Percentiles rank a stretch among this genome's conserved stretches.
phyloP scores from a whole-genome alignment of 73 alveolate genomes.

The Paramecium primaurelia region DNA sequence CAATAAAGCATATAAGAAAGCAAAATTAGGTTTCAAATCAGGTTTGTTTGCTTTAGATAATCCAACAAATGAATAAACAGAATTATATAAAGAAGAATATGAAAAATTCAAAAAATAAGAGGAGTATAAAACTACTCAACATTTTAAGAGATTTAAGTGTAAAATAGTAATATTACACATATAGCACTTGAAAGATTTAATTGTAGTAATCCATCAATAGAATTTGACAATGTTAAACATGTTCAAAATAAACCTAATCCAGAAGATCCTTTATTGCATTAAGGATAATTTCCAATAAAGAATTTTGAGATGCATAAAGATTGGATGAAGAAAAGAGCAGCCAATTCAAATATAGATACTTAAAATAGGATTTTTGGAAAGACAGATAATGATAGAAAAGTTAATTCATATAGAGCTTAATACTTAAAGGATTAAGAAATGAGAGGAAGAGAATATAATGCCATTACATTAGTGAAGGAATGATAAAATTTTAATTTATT shows the following conservation, averaged over 20 bases:
- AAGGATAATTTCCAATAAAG: neutral
- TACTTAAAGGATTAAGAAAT: neutral
- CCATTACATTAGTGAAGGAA: neutral
- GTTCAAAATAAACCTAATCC: neutral
- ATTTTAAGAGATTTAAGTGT: neutral
- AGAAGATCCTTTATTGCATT: neutral
- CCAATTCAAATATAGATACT: neutral
- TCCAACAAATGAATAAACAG: neutral
- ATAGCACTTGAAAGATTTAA: conserved; percentile 21
- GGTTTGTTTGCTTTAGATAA: neutral
- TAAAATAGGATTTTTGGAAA: neutral
- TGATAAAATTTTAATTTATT: neutral
- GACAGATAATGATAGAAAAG: neutral
- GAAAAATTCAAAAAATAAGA: neutral
- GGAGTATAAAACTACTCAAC: neutral
- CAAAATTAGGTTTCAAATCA: conserved; percentile 25
- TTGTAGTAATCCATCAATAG: conserved; percentile 18
- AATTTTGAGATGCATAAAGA: conserved; percentile 1
- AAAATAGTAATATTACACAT: neutral
- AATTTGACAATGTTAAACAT: conserved; percentile 25
- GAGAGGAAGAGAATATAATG: conserved; percentile 48
- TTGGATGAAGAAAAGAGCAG: conserved; percentile 38
- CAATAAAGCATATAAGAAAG: conserved; percentile 31
- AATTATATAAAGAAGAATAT: conserved; percentile 6
- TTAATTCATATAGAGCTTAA: neutral